phyloP scores from a whole-genome alignment of 2,329 filamentous ascomycete genomes.

The Bisporella sp. region DNA sequence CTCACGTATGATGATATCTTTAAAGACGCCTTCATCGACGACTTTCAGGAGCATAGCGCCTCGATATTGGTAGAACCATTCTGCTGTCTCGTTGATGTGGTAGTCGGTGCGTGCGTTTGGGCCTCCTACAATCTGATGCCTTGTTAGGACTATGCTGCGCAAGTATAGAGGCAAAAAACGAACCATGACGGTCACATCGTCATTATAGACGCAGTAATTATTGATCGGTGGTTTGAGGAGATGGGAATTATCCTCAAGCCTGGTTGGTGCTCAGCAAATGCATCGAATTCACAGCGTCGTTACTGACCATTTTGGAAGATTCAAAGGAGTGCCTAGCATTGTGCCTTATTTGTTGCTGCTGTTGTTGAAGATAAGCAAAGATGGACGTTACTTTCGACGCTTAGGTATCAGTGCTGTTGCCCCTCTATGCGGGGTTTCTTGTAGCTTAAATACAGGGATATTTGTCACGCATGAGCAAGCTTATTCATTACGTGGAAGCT shows the following conservation, averaged over 20 bases:
- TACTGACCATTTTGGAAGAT: constrained; percentile 26
- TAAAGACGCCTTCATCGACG: constrained; percentile 66
- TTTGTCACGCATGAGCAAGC: not conserved
- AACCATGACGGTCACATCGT: constrained; percentile 76
- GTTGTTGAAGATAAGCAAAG: too few relatives aligned
- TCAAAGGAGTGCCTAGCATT: constrained; percentile 23
- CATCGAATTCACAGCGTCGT: not conserved
- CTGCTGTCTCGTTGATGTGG: constrained; percentile 92
- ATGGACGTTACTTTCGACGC: not conserved
- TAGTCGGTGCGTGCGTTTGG: constrained; percentile 96
- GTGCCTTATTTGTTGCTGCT: not conserved
- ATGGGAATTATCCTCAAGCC: constrained; percentile 87
- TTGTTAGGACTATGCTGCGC: not conserved
- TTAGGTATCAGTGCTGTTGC: not conserved
- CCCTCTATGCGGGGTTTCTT: not conserved
- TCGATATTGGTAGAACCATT: constrained; percentile 97
- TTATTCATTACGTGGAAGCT: not conserved
- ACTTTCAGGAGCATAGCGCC: constrained; percentile 92
- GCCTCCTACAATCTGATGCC: constrained; percentile 75
- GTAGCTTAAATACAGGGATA: not conserved
- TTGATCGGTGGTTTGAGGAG: constrained; percentile 81
- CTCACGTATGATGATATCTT: constrained; percentile 83
- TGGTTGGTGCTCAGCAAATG: constrained; percentile 29
- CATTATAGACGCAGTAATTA: constrained; percentile 95
- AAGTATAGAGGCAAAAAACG: constrained; percentile 1